phyloP scores from a whole-genome alignment of 1,284 basidiomycete genomes.

The Sutorius eximius region DNA sequence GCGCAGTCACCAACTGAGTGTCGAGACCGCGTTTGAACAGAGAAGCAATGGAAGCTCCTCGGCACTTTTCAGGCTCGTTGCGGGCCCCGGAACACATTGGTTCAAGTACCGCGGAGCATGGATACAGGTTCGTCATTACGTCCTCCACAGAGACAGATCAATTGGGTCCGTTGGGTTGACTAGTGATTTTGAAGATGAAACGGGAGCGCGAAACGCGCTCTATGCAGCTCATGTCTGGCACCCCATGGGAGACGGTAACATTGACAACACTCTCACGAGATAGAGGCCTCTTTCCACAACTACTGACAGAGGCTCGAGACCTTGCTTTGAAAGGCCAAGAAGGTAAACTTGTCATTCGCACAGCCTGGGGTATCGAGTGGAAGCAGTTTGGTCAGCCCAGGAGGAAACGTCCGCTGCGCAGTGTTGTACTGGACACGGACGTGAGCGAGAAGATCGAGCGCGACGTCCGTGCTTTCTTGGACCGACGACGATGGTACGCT shows the following conservation, averaged over 20 bases:
- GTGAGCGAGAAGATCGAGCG: constrained; percentile 77
- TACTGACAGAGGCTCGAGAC: constrained; percentile 87
- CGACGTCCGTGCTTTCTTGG: constrained; percentile 84
- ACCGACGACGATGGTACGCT: constrained; percentile 91
- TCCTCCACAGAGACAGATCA: constrained; percentile 3
- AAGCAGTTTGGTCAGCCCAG: constrained; percentile 92
- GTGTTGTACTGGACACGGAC: constrained; percentile 87
- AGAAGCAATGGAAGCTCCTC: constrained; percentile 86
- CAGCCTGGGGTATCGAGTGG: constrained; percentile 97
- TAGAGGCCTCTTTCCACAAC: constrained; percentile 74
- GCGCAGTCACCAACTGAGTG: constrained; percentile 88
- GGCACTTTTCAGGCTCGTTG: constrained; percentile 89
- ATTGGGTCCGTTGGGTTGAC: constrained; percentile 11
- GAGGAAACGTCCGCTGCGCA: constrained; percentile 81
- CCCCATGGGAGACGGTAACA: constrained; percentile 97
- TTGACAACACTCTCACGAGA: constrained; percentile 91
- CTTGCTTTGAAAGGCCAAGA: constrained; percentile 85
- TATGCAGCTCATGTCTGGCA: constrained; percentile 88
- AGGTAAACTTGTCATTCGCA: constrained; percentile 95
- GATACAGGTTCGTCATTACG: constrained; percentile 78
- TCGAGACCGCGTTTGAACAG: constrained; percentile 89
- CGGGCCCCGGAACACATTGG: constrained; percentile 94
- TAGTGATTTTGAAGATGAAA: constrained; percentile 63
- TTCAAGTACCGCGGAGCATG: constrained; percentile 89
- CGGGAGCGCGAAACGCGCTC: constrained; percentile 92